Evolutionary conservation across 208 protist species (phyloP).

Genomic region (Leishmania guyanensis): DNA sequence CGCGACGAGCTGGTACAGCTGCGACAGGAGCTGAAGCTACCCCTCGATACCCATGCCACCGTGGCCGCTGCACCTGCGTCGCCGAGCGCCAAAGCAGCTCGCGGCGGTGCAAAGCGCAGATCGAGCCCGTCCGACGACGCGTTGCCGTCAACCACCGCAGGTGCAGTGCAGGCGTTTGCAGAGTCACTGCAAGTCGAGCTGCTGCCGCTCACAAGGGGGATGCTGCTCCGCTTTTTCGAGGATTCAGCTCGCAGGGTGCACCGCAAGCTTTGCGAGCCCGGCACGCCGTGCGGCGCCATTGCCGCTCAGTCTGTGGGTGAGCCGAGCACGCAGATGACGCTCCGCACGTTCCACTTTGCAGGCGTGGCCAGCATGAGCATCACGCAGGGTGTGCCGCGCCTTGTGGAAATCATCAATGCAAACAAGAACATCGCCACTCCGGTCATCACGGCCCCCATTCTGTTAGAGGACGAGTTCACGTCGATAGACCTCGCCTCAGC

Average conservation of each 20-base stretch:
- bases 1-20: conserved; percentile 57
- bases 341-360: conserved; percentile 99
- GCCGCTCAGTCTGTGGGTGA: conserved; percentile 99
- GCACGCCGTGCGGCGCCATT: conserved; percentile 98
- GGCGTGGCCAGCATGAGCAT: conserved; percentile 99
- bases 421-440: conserved; percentile 98
- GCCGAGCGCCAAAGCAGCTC: not conserved
- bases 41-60: conserved; percentile 11
- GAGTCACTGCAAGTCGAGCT: conserved; percentile 74
- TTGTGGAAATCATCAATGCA: conserved; percentile 99
- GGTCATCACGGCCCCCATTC: conserved; percentile 96
- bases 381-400: conserved; percentile 96
- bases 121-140: not conserved
- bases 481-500: conserved; percentile 10
- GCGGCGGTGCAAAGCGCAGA: conserved; percentile 6
- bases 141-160: not conserved
- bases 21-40: conserved; percentile 58
- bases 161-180: conserved; percentile 12
- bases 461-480: conserved; percentile 28
- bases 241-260: conserved; percentile 83
- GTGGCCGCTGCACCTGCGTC: not conserved
- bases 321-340: conserved; percentile 99
- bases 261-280: conserved; percentile 93
- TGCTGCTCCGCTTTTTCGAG: conserved; percentile 80
- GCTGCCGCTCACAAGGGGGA: conserved; percentile 67